Conservation (phyloP, 2,329 filamentous ascomycete species). For the Diaporthe capsici region DNA sequence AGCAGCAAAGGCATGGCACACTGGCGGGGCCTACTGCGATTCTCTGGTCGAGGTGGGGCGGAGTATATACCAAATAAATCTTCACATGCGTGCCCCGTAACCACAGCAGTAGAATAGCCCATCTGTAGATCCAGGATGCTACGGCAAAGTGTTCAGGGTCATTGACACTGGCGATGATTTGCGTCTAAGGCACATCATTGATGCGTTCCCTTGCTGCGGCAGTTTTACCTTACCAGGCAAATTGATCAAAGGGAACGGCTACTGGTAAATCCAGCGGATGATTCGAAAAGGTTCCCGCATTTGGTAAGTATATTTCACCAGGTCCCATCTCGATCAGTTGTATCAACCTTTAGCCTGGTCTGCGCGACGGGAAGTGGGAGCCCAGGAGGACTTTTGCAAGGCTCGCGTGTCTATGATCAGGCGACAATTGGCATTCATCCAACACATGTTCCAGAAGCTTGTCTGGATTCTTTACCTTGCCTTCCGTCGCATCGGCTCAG, state of each 20-base stretch:
- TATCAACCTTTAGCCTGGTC: not conserved
- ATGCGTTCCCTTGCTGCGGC: constrained; percentile 13
- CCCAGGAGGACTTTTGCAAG: not conserved
- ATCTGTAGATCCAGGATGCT: not conserved
- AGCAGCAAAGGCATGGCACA: not conserved
- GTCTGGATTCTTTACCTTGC: not conserved
- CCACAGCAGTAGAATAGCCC: too few species aligned
- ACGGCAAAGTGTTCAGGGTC: not conserved
- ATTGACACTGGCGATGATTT: not conserved
- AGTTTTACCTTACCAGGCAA: not conserved
- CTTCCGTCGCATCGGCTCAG: not conserved
- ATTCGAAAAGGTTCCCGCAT: constrained; percentile 2
- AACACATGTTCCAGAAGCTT: constrained; percentile 17
- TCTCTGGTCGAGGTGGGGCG: constrained; percentile 17
- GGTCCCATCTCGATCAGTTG: constrained; percentile 2
- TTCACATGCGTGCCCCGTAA: not conserved
- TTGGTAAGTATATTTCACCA: not conserved
- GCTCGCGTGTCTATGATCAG: not conserved
- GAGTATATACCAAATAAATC: constrained; percentile 10
- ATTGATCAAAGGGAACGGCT: not conserved
- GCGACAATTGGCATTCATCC: not conserved
- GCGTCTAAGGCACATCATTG: constrained; percentile 4
- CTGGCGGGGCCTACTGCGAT: not conserved
- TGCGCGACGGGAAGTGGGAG: not conserved
- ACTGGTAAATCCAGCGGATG: not conserved